phyloP scores from a whole-genome alignment of 805 yeast species.

The Teunomyces atbi region DNA sequence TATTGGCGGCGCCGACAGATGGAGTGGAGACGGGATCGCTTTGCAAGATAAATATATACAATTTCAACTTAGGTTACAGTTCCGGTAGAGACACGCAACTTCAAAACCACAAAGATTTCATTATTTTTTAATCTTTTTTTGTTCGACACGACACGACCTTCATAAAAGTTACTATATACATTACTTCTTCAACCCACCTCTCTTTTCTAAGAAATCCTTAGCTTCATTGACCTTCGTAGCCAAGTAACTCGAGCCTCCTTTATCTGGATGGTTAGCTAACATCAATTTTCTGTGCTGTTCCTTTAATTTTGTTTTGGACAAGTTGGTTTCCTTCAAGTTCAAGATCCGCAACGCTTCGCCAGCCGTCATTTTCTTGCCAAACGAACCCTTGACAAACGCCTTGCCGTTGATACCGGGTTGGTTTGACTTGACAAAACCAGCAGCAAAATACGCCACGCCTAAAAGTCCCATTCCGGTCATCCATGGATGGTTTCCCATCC shows the following conservation, averaged over 20 bases:
- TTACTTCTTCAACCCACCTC: constrained; percentile 51
- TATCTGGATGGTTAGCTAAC: constrained; percentile 91
- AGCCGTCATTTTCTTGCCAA: constrained; percentile 86
- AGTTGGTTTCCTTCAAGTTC: constrained; percentile 65
- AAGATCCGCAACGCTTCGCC: constrained; percentile 86
- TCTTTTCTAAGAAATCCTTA: constrained; percentile 73
- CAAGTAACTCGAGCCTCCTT: constrained; percentile 85
- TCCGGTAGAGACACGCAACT: neutral
- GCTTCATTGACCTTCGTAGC: constrained; percentile 95
- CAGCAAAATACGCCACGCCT: constrained; percentile 58
- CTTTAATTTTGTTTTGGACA: constrained; percentile 63
- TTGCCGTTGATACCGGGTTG: constrained; percentile 68
- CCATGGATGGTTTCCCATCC: constrained; percentile 76
- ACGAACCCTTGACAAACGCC: constrained; percentile 81
- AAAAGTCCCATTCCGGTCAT: constrained; percentile 69
- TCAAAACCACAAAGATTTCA: no score
- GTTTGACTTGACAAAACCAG: constrained; percentile 64
- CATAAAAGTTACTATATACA: neutral
- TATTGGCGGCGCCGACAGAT: neutral
- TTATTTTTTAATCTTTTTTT: neutral
- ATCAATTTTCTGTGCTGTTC: constrained; percentile 81
- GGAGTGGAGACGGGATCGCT: neutral
- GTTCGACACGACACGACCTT: neutral
- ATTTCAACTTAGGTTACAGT: neutral
- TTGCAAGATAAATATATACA: neutral